Percentiles rank a stretch among this genome's conserved stretches.
These are phyloP conservation scores for Calonectria leucothoes DNA, from an alignment of 2,329 filamentous ascomycete species.

Conservation along the genomic window DNA sequence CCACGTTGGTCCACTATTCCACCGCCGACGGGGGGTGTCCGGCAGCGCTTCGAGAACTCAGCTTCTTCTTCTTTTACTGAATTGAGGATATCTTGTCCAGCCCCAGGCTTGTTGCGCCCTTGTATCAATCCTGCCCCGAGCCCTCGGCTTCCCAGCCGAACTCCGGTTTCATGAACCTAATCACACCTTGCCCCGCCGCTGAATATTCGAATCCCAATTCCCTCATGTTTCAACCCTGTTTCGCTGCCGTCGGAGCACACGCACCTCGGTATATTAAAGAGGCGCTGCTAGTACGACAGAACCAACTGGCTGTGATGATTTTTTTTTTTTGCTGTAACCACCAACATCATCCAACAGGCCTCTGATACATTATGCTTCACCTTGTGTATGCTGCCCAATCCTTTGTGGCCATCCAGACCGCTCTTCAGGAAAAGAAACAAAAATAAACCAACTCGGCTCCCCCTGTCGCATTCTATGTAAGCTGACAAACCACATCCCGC, in stretches of 20 bases:
- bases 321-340: not conserved
- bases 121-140: not conserved
- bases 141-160: not conserved
- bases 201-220: not conserved
- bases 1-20: not conserved
- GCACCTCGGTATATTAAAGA: not conserved
- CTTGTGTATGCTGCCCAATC: not conserved
- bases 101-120: not conserved
- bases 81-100: not conserved
- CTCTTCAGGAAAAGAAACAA: not conserved
- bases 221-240: conserved; percentile 5
- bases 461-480: not conserved
- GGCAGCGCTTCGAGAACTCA: not conserved
- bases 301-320: not conserved
- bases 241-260: conserved; percentile 6
- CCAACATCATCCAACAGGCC: too few relatives aligned
- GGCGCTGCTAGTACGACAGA: not conserved
- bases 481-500: conserved; percentile 13
- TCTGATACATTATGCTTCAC: not conserved
- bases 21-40: not conserved
- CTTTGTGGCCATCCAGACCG: not conserved
- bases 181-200: not conserved
- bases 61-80: not conserved
- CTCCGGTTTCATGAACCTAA: not conserved
- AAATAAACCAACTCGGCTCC: not conserved